Percentiles rank a stretch among this genome's conserved stretches.
phyloP scores from a whole-genome alignment of 2,329 filamentous ascomycete genomes.

The Cladobotryum protrusum region DNA sequence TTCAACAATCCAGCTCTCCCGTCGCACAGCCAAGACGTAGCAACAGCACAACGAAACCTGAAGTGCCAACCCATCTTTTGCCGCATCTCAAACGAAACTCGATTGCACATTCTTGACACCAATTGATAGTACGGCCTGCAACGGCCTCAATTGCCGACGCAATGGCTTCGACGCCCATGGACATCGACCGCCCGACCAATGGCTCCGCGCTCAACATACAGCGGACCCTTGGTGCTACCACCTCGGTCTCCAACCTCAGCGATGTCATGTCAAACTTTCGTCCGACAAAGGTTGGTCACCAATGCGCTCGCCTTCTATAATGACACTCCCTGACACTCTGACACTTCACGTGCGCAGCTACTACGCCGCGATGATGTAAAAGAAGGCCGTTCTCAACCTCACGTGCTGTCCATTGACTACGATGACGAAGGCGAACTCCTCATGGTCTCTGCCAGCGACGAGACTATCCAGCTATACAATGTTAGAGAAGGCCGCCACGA shows the following conservation, averaged over 20 bases:
- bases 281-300: slow-evolving; percentile 62
- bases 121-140: background rate
- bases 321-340: background rate
- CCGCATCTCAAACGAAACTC: no score
- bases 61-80: no score
- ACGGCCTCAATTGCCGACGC: background rate
- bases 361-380: slow-evolving; percentile 54
- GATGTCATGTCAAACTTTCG: slow-evolving; percentile 74
- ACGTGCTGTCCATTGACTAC: slow-evolving; percentile 88
- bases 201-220: slow-evolving; percentile 45
- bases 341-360: slow-evolving; percentile 31
- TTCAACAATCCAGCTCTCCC: background rate
- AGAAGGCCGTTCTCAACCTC: slow-evolving; percentile 47
- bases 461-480: slow-evolving; percentile 93
- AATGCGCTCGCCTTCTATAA: background rate
- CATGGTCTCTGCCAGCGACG: slow-evolving; percentile 87
- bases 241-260: slow-evolving; percentile 59
- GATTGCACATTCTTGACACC: no score
- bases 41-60: no score
- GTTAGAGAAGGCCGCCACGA: slow-evolving; percentile 83
- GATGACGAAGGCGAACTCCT: slow-evolving; percentile 91
- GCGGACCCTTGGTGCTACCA: slow-evolving; percentile 37
- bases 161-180: slow-evolving; percentile 53
- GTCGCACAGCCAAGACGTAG: background rate
- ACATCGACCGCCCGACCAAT: slow-evolving; percentile 42